Conservation (phyloP, 768 basidiomycete genomes). For the Boletus bicolor region DNA sequence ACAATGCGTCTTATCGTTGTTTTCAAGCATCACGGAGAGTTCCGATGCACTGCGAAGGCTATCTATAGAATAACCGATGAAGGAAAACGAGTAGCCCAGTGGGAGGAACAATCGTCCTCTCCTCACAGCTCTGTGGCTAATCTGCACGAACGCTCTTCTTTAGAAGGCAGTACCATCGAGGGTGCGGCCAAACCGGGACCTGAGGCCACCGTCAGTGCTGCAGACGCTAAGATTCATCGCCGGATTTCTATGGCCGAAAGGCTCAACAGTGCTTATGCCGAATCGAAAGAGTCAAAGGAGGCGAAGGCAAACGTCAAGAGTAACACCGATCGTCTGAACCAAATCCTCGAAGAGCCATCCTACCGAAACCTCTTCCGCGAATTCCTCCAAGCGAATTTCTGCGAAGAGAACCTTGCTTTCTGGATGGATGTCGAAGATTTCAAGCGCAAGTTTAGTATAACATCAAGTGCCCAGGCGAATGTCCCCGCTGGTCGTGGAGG, state of each 20-base stretch:
- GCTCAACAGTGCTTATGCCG: slow-evolving; percentile 50
- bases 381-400: slow-evolving; percentile 90
- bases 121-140: slow-evolving; percentile 66
- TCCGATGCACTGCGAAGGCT: slow-evolving; percentile 92
- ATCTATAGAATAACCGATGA: slow-evolving; percentile 94
- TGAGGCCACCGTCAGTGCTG: slow-evolving; percentile 31
- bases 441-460: slow-evolving; percentile 93
- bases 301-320: slow-evolving; percentile 69
- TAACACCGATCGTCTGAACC: slow-evolving; percentile 86
- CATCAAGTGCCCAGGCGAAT: slow-evolving; percentile 81
- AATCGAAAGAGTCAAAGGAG: slow-evolving; percentile 45
- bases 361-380: slow-evolving; percentile 90
- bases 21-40: slow-evolving; percentile 85
- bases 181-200: slow-evolving; percentile 22
- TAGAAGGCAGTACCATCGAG: slow-evolving; percentile 39
- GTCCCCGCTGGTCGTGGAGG: slow-evolving; percentile 37
- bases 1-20: slow-evolving; percentile 8
- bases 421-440: slow-evolving; percentile 98
- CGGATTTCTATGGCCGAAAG: slow-evolving; percentile 77
- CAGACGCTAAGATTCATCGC: slow-evolving; percentile 68
- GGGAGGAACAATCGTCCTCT: slow-evolving; percentile 61
- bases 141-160: slow-evolving; percentile 58
- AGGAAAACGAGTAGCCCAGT: slow-evolving; percentile 80
- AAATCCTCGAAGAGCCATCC: slow-evolving; percentile 90
- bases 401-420: slow-evolving; percentile 97